These are phyloP conservation scores for Globisporangium lucens DNA, from an alignment of 352 stramenopile species.

Conservation along the genomic window DNA sequence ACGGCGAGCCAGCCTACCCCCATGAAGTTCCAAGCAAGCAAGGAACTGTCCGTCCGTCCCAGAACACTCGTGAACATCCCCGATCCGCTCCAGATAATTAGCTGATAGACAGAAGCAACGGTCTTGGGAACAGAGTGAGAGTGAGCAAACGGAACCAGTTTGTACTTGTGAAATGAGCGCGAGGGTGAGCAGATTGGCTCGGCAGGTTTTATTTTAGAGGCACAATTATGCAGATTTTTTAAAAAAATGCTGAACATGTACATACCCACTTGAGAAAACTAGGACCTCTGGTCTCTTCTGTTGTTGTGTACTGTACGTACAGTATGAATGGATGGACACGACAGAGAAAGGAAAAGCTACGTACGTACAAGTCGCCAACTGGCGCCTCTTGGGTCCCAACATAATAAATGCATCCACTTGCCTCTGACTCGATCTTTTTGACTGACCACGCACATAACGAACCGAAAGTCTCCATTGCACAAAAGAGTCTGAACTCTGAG, in stretches of 20 bases:
- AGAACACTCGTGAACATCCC: not conserved
- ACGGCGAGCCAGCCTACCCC: not conserved
- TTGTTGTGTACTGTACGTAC: no score
- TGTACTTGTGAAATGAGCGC: not conserved
- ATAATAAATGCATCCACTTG: not conserved
- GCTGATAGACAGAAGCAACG: not conserved
- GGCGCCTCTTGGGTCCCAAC: not conserved
- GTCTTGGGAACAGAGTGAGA: not conserved
- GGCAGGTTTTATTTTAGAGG: constrained; percentile 6
- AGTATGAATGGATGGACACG: no score
- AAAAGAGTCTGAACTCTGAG: not conserved
- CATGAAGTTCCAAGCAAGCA: not conserved
- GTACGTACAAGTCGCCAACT: not conserved
- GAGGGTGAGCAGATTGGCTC: not conserved
- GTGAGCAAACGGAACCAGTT: not conserved
- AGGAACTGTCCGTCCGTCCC: not conserved
- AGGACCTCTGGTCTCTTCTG: not conserved
- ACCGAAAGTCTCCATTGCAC: not conserved
- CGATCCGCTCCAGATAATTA: not conserved
- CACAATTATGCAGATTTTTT: not conserved
- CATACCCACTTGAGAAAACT: not conserved
- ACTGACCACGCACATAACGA: not conserved
- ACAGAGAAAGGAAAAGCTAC: not conserved
- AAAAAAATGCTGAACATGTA: not conserved
- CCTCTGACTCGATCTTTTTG: not conserved